Conservation (phyloP, 352 stramenopile genomes). For the Phytophthora pinifolia region DNA sequence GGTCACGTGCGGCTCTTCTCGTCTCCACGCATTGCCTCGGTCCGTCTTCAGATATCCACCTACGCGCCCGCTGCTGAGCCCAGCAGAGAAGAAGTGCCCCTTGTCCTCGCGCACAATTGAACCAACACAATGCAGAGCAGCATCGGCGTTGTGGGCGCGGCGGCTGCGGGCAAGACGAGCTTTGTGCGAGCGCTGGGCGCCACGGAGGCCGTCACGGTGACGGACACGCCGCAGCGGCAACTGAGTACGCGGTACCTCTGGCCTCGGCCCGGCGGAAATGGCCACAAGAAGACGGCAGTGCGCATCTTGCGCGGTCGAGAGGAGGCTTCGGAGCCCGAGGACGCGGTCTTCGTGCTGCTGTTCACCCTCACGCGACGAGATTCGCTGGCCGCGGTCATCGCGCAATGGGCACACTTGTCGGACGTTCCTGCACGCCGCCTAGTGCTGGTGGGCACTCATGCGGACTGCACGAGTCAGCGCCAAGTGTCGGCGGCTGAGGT, state of each 20-base stretch:
- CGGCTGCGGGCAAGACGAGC: conserved; percentile 48
- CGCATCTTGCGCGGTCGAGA: conserved; percentile 23
- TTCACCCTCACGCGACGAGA: conserved; percentile 51
- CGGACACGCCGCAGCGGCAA: conserved; percentile 3
- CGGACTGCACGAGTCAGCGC: conserved; percentile 39
- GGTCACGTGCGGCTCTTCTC: conserved; percentile 2
- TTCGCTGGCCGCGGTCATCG: conserved; percentile 40
- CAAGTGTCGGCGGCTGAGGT: conserved; percentile 41
- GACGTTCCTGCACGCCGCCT: conserved; percentile 23
- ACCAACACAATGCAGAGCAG: conserved; percentile 25
- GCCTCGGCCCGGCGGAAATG: conserved; percentile 16
- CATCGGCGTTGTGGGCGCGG: conserved; percentile 42
- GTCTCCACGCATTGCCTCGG: not conserved
- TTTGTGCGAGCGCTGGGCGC: conserved; percentile 54
- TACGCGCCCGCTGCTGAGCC: conserved; percentile 9
- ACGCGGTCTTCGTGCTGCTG: conserved; percentile 46
- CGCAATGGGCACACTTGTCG: conserved; percentile 42
- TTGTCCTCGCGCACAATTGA: conserved; percentile 8
- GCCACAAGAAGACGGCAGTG: conserved; percentile 15
- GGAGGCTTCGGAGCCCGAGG: conserved; percentile 10
- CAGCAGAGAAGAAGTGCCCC: conserved; percentile 10
- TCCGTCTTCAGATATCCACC: conserved; percentile 19
- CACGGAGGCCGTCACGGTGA: conserved; percentile 7
- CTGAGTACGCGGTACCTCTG: conserved; percentile 17
- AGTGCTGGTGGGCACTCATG: conserved; percentile 59